Evolutionary conservation across 2,329 filamentous ascomycete genomes (phyloP).

Genomic region (Pseudonectria buxi): DNA sequence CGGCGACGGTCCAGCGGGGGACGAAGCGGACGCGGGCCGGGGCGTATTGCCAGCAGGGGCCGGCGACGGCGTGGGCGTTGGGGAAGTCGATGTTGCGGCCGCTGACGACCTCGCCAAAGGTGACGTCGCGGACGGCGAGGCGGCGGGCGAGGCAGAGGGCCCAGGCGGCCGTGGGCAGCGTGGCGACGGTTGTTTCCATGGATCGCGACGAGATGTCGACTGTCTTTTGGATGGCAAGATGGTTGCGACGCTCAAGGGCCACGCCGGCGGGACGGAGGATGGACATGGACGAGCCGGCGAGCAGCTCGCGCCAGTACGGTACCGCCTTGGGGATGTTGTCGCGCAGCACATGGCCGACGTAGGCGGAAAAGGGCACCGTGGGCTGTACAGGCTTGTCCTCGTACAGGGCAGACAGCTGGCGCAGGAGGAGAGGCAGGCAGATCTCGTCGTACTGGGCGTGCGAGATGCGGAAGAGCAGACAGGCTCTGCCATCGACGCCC

Average conservation of each 20-base stretch:
- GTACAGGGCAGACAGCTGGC: constrained; percentile 49
- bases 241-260: constrained; percentile 29
- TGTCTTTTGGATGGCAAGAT: constrained; percentile 36
- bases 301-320: constrained; percentile 54
- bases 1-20: constrained; percentile 41
- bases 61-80: constrained; percentile 50
- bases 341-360: constrained; percentile 36
- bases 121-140: constrained; percentile 46
- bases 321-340: constrained; percentile 42
- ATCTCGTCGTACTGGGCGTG: constrained; percentile 67
- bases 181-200: constrained; percentile 54
- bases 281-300: constrained; percentile 48
- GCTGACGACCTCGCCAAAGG: constrained; percentile 60
- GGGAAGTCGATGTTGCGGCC: constrained; percentile 54
- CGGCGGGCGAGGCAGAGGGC: constrained; percentile 54
- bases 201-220: constrained; percentile 41
- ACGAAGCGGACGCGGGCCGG: constrained; percentile 55
- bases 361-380: constrained; percentile 38
- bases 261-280: constrained; percentile 30
- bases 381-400: constrained; percentile 19
- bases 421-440: constrained; percentile 55
- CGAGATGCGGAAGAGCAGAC: constrained; percentile 55
- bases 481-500: constrained; percentile 24
- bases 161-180: constrained; percentile 62
- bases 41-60: constrained; percentile 62